A percentile compares a stretch with the other conserved stretches of the same genome.
These are phyloP conservation scores for Amanita rimosa DNA, from an alignment of 768 basidiomycete genomes.

Conservation along the genomic window DNA sequence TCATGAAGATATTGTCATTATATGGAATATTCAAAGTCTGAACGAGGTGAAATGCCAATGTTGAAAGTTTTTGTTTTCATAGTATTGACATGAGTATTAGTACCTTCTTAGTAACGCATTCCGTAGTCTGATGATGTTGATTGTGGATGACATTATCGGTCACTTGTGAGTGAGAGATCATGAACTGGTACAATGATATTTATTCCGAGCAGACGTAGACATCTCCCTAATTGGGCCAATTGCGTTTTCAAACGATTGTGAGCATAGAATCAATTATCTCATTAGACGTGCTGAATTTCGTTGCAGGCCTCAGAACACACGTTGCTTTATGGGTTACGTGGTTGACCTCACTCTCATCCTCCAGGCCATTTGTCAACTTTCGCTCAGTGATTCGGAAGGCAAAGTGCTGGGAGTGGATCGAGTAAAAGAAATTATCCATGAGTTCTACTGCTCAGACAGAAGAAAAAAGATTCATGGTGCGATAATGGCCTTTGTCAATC, in stretches of 20 bases:
- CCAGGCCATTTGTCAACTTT: not conserved
- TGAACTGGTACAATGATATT: no score
- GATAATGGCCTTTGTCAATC: not conserved
- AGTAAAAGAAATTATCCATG: not conserved
- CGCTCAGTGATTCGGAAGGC: not conserved
- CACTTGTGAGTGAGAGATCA: not conserved
- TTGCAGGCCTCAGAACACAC: not conserved
- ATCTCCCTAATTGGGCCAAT: not conserved
- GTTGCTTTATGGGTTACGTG: slow-evolving; percentile 2
- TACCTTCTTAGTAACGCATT: not conserved
- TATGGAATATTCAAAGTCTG: not conserved
- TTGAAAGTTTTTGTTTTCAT: no score
- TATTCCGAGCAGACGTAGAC: not conserved
- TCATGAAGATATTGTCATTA: not conserved
- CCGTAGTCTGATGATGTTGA: not conserved
- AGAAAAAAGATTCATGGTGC: not conserved
- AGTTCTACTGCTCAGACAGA: not conserved
- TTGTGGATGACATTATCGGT: not conserved
- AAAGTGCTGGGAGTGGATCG: not conserved
- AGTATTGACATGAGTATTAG: no score
- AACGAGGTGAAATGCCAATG: not conserved
- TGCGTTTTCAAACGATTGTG: not conserved
- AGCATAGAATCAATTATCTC: not conserved
- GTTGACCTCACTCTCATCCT: slow-evolving; percentile 1
- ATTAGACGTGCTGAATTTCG: not conserved